Base-by-base conservation (phyloP, 192 early-diverging fungal genomes). In the Backusella westeae region DNA sequence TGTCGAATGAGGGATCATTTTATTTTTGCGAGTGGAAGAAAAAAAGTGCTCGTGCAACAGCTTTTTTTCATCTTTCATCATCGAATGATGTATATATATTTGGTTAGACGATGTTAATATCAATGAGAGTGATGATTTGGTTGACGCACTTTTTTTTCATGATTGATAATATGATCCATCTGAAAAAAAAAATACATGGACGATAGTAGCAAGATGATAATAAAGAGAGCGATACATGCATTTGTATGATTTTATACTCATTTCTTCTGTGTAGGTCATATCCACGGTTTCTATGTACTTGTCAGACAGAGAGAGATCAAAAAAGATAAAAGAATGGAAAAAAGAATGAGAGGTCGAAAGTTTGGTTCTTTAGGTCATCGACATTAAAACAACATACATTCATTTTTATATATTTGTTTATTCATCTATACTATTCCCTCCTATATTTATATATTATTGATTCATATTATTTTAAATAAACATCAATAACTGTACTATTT, bases 261-360 rank as follows among this genome's bases (percentile, higher is more conserved):
- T 53, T 34, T 35, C 2, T 23, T 17, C 3, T 38, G 5, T 77
- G 23, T 71, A 44, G 76, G 76, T 34, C 80, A 81, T 66, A 72
- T 81, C 29, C 80, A 81, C 14, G 80, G 72, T 29, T 81, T 81
- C 67, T 81, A 81, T 29, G 66, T 81, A 3, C 44, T 81, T 46
- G 15, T 77, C n/a, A 77, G 73, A 67, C 14, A 78, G 29, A 67
- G 77, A 73, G 77, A 78, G 66, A 49, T 7, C 34, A 67, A 21
- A 41, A 71, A 49, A 8, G 23, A 32, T 8, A 15, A n/a, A 34
- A 32, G 19, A 26, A 49, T 71, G 26, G 39, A 32, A 0, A 15
- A n/a, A n/a, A 32, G 7, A 26, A 21, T 71, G 26, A 71, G 42
- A 36, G 12, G 19, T 35, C n/a, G 42, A 26, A 14, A 9, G 7